These are phyloP conservation scores for Nannochloris sp. DNA, from an alignment of 139 green algal species.

Conservation along the genomic window DNA sequence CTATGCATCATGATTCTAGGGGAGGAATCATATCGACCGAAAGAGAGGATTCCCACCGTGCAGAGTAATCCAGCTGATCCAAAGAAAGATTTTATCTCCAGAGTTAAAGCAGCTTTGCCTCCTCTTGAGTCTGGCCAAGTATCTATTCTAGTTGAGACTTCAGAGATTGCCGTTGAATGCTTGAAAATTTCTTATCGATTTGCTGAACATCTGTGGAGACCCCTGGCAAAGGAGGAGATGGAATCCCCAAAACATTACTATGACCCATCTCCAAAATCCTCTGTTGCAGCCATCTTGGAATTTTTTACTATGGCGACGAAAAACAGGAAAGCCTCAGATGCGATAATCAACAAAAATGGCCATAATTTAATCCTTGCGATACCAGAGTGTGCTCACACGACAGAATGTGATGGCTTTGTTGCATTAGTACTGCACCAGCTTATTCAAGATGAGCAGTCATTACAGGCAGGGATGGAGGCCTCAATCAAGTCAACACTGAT, in stretches of 20 bases:
- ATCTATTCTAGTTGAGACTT: no score
- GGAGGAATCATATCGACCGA: no score
- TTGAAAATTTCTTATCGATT: no score
- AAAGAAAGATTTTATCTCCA: no score
- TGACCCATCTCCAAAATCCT: neutral
- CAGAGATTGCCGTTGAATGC: no score
- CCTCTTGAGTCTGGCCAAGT: no score
- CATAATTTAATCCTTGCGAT: slow-evolving; percentile 63
- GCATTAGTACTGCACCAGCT: slow-evolving; percentile 73
- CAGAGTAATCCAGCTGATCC: no score
- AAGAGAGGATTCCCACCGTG: no score
- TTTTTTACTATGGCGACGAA: slow-evolving; percentile 68
- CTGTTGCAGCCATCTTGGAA: slow-evolving; percentile 55
- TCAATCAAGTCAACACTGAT: slow-evolving; percentile 67
- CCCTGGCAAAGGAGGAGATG: neutral
- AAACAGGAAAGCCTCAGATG: slow-evolving; percentile 47
- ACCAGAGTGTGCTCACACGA: slow-evolving; percentile 41
- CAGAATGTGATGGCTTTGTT: slow-evolving; percentile 56
- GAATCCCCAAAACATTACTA: neutral
- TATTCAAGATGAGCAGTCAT: slow-evolving; percentile 78
- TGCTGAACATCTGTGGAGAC: neutral
- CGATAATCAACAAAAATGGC: slow-evolving; percentile 47
- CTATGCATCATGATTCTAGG: no score
- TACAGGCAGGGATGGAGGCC: slow-evolving; percentile 83
- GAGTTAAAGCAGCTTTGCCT: no score